Conservation (phyloP, 2,329 filamentous ascomycete species). For the Didymella lethalis region DNA sequence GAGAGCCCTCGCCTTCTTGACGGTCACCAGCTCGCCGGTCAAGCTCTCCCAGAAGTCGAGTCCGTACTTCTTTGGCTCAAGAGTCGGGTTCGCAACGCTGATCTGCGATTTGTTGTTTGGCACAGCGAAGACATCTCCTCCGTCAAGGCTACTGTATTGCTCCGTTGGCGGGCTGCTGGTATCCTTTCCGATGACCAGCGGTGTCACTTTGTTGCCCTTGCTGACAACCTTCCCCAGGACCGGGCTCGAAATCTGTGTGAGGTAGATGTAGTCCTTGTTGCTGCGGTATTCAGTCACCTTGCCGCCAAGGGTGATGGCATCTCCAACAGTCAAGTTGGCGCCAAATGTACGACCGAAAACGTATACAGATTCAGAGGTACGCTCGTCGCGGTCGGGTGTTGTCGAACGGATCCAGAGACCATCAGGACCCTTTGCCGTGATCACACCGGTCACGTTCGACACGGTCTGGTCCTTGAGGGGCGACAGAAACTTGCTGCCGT, state of each 20-base stretch:
- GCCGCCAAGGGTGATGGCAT: conserved; percentile 68
- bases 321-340: conserved; percentile 65
- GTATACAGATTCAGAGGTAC: conserved; percentile 71
- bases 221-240: conserved; percentile 63
- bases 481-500: conserved; percentile 70
- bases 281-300: conserved; percentile 68
- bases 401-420: conserved; percentile 72
- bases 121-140: conserved; percentile 69
- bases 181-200: conserved; percentile 68
- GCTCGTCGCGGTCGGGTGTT: conserved; percentile 61
- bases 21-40: conserved; percentile 71
- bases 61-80: conserved; percentile 69
- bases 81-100: conserved; percentile 66
- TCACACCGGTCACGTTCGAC: conserved; percentile 67
- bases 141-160: conserved; percentile 68
- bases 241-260: conserved; percentile 69
- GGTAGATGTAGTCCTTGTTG: conserved; percentile 64
- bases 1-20: conserved; percentile 65
- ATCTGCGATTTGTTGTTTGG: conserved; percentile 69
- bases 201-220: conserved; percentile 61
- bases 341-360: conserved; percentile 65
- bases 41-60: conserved; percentile 79
- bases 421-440: conserved; percentile 68
- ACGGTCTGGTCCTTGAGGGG: conserved; percentile 65
- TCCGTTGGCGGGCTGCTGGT: conserved; percentile 66